phyloP scores from a whole-genome alignment of 2,329 filamentous ascomycete species.

The Trichoderma sp. region DNA sequence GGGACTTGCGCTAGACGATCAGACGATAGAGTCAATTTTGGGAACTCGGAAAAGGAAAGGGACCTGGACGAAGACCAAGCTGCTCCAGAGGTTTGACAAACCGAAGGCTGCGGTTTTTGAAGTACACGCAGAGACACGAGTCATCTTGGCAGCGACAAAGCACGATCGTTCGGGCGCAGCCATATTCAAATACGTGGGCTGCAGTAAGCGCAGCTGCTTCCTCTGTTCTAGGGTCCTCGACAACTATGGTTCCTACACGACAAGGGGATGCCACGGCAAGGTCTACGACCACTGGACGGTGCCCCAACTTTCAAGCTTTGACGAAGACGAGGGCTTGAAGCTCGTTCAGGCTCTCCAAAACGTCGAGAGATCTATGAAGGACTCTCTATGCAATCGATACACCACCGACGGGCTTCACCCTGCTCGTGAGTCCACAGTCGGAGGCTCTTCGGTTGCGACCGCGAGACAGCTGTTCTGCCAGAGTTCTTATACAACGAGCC shows the following conservation, averaged over 20 bases:
- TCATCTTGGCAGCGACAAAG: conserved; percentile 14
- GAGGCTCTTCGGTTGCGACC: conserved; percentile 8
- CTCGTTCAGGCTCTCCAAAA: conserved; percentile 2
- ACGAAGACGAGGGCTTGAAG: not conserved
- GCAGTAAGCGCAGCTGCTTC: conserved; percentile 21
- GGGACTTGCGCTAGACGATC: conserved; percentile 3
- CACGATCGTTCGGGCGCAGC: not conserved
- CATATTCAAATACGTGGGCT: conserved; percentile 18
- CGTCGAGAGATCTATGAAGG: not conserved
- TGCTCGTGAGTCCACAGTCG: not conserved
- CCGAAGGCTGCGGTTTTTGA: not conserved
- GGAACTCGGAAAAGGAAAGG: not conserved
- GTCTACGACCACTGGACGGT: conserved; percentile 17
- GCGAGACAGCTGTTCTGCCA: not conserved
- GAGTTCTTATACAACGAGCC: not conserved
- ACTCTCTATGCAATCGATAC: not conserved
- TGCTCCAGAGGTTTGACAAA: not conserved
- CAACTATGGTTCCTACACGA: not conserved
- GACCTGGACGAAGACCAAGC: not conserved
- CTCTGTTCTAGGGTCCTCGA: not conserved
- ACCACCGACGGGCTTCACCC: not conserved
- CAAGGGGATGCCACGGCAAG: conserved; percentile 19
- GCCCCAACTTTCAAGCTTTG: not conserved
- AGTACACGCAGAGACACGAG: not conserved
- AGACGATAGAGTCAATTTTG: not conserved